These are phyloP conservation scores for Lycium ferocissimum DNA, from an alignment of 257 asterid species.

Conservation along the genomic window DNA sequence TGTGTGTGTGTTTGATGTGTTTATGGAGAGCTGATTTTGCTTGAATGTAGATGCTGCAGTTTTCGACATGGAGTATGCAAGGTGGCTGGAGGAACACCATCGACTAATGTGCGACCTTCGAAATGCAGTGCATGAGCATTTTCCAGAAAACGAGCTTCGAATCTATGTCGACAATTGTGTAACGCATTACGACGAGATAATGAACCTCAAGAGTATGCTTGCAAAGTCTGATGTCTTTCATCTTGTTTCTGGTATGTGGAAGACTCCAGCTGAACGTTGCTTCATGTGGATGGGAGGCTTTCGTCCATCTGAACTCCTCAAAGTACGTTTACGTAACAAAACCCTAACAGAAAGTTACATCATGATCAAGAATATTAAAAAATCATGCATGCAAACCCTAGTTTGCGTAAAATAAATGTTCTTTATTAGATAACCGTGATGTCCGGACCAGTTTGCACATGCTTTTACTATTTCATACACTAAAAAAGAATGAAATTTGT, in stretches of 20 bases:
- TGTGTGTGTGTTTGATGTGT: background rate
- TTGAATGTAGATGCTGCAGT: slow-evolving; percentile 53
- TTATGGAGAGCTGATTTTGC: background rate
- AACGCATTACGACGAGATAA: slow-evolving; percentile 66
- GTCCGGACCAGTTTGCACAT: too few relatives aligned
- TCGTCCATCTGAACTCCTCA: slow-evolving; percentile 83
- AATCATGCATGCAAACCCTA: background rate
- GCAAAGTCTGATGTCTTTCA: slow-evolving; percentile 74
- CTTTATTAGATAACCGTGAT: too few relatives aligned
- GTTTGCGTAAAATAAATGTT: background rate
- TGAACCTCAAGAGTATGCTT: slow-evolving; percentile 62
- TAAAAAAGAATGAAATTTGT: too few relatives aligned
- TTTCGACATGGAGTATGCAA: slow-evolving; percentile 78
- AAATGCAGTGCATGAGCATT: slow-evolving; percentile 63
- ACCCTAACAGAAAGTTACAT: background rate
- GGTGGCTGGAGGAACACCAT: slow-evolving; percentile 89
- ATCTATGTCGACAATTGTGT: slow-evolving; percentile 59
- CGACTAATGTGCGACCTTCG: slow-evolving; percentile 76
- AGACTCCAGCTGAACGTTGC: slow-evolving; percentile 87
- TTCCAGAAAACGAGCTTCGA: slow-evolving; percentile 75
- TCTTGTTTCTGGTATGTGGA: slow-evolving; percentile 85
- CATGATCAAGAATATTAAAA: background rate
- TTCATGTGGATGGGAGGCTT: slow-evolving; percentile 93
- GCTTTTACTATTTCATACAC: background rate
- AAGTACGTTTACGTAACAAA: slow-evolving; percentile 44